Base-by-base conservation (phyloP, 768 basidiomycete species). In the Chlorophyllum brunneum region DNA sequence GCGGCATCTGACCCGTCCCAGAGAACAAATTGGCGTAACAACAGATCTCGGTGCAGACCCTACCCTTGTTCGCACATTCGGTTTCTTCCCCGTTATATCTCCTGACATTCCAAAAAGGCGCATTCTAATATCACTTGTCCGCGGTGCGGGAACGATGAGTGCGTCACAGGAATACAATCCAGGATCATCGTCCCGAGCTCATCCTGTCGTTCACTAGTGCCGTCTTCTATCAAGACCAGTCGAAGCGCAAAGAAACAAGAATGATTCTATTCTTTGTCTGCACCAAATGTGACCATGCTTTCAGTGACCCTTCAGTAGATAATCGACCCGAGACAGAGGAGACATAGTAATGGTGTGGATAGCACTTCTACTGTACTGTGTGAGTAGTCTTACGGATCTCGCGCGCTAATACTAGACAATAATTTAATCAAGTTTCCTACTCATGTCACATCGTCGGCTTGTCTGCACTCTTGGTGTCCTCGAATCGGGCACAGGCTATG, bases 221-320 rank as follows among this genome's bases (percentile, higher is more conserved):
- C 45, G 95, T 98, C 4, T 82, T 90, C 64, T 98, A 88, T 67
- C 95, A 98, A 68, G 95, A 98, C 68, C 95, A 98, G 66, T 97
- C 93, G 15, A 95, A 95, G 65, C 86, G 95, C 50, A 92, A 92
- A 61, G 92, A 95, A 65, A 98, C 95, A 1, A 80, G 89, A 2
- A 95, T 95, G 93, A 90, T 91, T 44, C 77, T 93, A 1, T 95
- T 94, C 73, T 95, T 84, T 64, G 91, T 93, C 40, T 95, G 92
- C 65, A 81, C 83, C 18, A 87, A 87, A 60, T 92, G 90, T 66
- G 85, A 86, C 58, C 73, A 87, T 58, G 81, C 75, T 60, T 92
- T 86, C 63, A 77, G 76, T 47, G 91, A 93, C 66, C 85, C 89
- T 18, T 76, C 74, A 20, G 61, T 88, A 37, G 81, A 83, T 10